Evolutionary conservation across 352 stramenopile species (phyloP), one percentile per base, ranked within the genome.

Genomic region (Phytophthora boehmeriae): DNA sequence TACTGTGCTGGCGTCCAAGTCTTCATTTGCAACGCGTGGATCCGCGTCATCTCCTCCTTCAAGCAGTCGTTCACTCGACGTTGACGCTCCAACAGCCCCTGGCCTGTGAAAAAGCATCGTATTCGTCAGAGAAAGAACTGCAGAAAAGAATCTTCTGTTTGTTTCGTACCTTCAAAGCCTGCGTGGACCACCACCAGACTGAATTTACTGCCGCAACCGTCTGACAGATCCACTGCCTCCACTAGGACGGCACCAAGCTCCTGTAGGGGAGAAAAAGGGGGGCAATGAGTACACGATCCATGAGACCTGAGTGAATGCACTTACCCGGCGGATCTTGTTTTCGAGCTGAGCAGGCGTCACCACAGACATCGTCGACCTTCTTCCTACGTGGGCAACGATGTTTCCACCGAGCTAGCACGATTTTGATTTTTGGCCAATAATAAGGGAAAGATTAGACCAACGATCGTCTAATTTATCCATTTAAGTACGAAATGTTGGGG

Each of bases 1-100:
- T 92, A 94, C 73, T 94, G 85, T 56, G 66, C 68, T 14, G 78
- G 78, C 56, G 85, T 94, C 85, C 85, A 94, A 28, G 83, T 94
- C 73, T 92, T 92, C 83, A 94, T 92, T 58, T 91, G 81, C 56
- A 94, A 73, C 66, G 86, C 86, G 66, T 94, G 86, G 55, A 94
- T 94, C 52, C 73, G 76, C 53, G 77, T 89, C 81, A 94, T 91
- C 58, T 94, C 83, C 56, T 92, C 86, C 54, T 88, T 89, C 8
- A 94, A 72, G 27, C 76, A 89, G 44, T 92, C 78, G 63, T 94
- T 92, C 59, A 94, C 83, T 22, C 75, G 68, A 36, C 83, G 83
- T 50, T 94, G 86, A 42, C 86, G 86, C 42, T 94, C 80, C 49
- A 94, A 59, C 57, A 94, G 73, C 57, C 73, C 85, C 53, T 91